Evolutionary conservation across 345 rosid genomes (phyloP).

Genomic region (Bruguiera gymnorhiza): DNA sequence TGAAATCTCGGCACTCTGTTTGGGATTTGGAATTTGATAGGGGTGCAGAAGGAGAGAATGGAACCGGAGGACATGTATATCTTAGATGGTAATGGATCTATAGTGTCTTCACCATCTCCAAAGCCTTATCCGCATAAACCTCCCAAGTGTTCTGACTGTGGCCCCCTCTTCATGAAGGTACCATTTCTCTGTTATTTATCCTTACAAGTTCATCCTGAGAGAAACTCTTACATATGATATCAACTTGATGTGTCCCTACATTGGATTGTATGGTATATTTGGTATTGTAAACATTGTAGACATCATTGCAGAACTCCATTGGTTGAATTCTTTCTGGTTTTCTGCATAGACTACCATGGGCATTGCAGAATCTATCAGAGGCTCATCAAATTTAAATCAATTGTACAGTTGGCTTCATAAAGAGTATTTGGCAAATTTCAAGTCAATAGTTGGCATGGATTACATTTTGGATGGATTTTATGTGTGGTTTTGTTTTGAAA

Average conservation of each 20-base stretch:
- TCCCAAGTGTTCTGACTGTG: constrained; percentile 90
- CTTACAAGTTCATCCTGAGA: too few species aligned
- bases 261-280: neutral
- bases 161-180: constrained; percentile 88
- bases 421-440: too few species aligned
- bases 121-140: constrained; percentile 83
- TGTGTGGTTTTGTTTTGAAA: neutral
- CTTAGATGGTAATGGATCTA: constrained; percentile 61
- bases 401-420: too few species aligned
- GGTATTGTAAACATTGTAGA: neutral
- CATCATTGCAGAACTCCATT: neutral
- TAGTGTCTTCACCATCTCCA: constrained; percentile 66
- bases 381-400: too few species aligned
- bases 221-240: too few species aligned
- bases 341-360: neutral
- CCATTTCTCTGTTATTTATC: neutral
- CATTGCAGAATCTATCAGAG: neutral
- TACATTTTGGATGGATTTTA: neutral
- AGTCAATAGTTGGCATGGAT: too few species aligned
- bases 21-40: constrained; percentile 36
- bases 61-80: constrained; percentile 87
- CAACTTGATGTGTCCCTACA: neutral
- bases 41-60: constrained; percentile 99
- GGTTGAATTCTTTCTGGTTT: neutral
- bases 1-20: neutral